These are phyloP conservation scores for Jasminum sambac DNA, from an alignment of 257 asterid species.

Conservation along the genomic window DNA sequence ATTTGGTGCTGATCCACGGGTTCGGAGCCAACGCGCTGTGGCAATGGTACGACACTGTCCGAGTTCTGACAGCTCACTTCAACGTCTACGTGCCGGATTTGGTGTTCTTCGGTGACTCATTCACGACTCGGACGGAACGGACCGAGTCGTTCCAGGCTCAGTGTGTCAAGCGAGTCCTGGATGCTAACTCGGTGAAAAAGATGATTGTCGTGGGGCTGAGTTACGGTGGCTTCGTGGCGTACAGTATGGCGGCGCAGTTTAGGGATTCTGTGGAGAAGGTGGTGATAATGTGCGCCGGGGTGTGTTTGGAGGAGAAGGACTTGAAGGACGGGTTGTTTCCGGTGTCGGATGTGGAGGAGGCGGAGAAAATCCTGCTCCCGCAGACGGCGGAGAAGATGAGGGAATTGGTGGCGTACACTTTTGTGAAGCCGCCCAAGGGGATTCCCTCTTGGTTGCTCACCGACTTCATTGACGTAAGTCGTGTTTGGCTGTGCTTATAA, in stretches of 20 bases:
- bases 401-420: conserved; percentile 45
- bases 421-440: conserved; percentile 52
- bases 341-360: conserved; percentile 55
- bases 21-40: conserved; percentile 65
- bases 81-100: conserved; percentile 75
- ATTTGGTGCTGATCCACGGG: conserved; percentile 64
- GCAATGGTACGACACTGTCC: conserved; percentile 62
- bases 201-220: conserved; percentile 61
- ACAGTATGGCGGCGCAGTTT: conserved; percentile 62
- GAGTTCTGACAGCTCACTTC: conserved; percentile 39
- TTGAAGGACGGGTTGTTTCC: conserved; percentile 57
- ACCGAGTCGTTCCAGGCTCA: conserved; percentile 60
- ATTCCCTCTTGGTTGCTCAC: conserved; percentile 55
- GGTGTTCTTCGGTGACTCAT: conserved; percentile 58
- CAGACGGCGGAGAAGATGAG: conserved; percentile 64
- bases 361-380: conserved; percentile 57
- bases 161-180: conserved; percentile 57
- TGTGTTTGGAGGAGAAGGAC: conserved; percentile 70
- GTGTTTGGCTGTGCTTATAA: too few relatives aligned
- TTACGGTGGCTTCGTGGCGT: conserved; percentile 79
- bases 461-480: conserved; percentile 58
- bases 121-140: conserved; percentile 55
- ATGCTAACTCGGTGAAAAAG: conserved; percentile 45
- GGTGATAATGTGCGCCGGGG: conserved; percentile 69
- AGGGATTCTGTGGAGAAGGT: conserved; percentile 49